Conservation (phyloP, 306 rosid species). For the Elaeagnus macrophylla region DNA sequence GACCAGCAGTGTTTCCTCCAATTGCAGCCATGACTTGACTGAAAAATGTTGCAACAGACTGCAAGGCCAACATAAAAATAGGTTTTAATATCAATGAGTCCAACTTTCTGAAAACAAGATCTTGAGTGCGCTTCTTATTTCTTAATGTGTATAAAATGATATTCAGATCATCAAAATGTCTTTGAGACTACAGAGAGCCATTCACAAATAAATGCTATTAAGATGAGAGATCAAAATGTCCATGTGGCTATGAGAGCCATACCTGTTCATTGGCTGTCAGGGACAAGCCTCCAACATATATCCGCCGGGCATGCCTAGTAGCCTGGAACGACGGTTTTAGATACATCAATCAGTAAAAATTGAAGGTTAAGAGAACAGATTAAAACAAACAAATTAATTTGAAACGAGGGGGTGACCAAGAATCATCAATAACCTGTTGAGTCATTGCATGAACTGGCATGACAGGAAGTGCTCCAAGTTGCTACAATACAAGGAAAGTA, state of each 20-base stretch:
- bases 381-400: not conserved
- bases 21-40: constrained; percentile 96
- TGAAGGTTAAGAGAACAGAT: not conserved
- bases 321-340: constrained; percentile 42
- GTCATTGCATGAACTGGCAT: constrained; percentile 99
- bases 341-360: not conserved
- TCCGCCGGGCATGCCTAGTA: constrained; percentile 95
- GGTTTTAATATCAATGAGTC: not conserved
- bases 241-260: not conserved
- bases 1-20: constrained; percentile 99
- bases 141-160: not conserved
- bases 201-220: not conserved
- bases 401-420: not conserved
- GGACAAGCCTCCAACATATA: constrained; percentile 94
- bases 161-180: not conserved
- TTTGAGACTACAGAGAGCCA: not conserved
- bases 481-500: constrained; percentile 40
- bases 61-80: constrained; percentile 26
- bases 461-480: constrained; percentile 74
- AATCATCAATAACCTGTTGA: constrained; percentile 58
- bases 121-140: too few species aligned
- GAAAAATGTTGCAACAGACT: constrained; percentile 97
- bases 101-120: too few species aligned
- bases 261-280: constrained; percentile 99
- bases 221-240: not conserved